phyloP scores from a whole-genome alignment of 768 basidiomycete species.

The Hygrocybe coccinea region DNA sequence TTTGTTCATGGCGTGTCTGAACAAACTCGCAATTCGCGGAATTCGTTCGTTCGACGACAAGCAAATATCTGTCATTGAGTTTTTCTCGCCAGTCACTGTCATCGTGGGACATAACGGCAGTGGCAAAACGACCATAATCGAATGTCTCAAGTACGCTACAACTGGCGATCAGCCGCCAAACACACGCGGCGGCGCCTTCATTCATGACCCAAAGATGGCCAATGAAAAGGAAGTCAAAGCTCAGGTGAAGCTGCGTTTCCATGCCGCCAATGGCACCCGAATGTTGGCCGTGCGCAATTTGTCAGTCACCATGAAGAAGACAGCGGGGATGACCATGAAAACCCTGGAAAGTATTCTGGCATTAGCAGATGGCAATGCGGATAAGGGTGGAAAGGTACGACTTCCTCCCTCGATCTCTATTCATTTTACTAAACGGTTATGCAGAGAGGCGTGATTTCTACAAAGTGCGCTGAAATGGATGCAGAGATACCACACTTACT shows the following conservation, averaged over 20 bases:
- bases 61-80: conserved; percentile 87
- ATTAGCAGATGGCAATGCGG: conserved; percentile 58
- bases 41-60: conserved; percentile 98
- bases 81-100: conserved; percentile 95
- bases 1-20: conserved; percentile 64
- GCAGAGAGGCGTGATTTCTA: conserved; percentile 86
- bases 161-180: conserved; percentile 98
- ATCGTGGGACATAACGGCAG: conserved; percentile 98
- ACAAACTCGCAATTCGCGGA: conserved; percentile 90
- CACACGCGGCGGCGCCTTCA: conserved; percentile 95
- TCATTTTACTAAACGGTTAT: background rate
- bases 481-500: conserved; percentile 87
- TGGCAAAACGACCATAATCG: conserved; percentile 98
- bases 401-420: background rate
- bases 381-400: conserved; percentile 73
- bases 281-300: conserved; percentile 91
- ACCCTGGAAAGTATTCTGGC: conserved; percentile 90
- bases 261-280: conserved; percentile 79
- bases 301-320: conserved; percentile 92
- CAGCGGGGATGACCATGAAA: conserved; percentile 86
- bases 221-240: conserved; percentile 99
- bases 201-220: conserved; percentile 99
- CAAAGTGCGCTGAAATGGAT: conserved; percentile 97
- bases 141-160: conserved; percentile 98
- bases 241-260: conserved; percentile 92